Conservation (phyloP, 176 grass and related monocot genomes). For the Paspalum vaginatum region DNA sequence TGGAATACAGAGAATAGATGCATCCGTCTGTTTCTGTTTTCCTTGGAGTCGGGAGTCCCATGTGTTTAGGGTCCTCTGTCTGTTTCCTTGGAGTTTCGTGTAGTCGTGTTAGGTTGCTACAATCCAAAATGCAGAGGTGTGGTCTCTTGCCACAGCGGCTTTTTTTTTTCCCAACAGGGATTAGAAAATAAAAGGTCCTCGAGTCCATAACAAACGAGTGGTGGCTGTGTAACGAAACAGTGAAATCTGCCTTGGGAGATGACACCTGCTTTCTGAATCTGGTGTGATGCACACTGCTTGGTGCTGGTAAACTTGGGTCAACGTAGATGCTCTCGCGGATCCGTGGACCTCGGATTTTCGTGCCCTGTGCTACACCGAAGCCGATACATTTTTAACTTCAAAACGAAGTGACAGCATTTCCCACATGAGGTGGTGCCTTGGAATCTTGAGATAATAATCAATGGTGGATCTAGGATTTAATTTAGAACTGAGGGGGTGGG, state of each 20-base stretch:
- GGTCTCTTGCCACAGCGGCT: background rate
- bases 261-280: background rate
- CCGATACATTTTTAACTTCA: background rate
- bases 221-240: too few species aligned
- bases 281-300: background rate
- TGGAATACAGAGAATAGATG: background rate
- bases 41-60: background rate
- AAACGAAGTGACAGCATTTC: background rate
- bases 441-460: background rate
- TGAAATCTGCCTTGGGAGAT: background rate
- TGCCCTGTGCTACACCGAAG: background rate
- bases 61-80: background rate
- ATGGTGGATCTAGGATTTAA: too few species aligned
- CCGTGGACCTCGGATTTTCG: background rate
- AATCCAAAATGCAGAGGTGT: background rate
- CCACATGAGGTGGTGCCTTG: background rate
- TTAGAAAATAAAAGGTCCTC: background rate
- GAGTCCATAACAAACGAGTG: background rate
- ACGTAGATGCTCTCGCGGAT: background rate
- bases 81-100: background rate
- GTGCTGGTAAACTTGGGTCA: background rate
- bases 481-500: too few species aligned
- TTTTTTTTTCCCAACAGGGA: background rate
- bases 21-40: background rate
- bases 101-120: background rate